Conservation (phyloP, 164 flowering plant genomes). For the Malania oleifera region DNA sequence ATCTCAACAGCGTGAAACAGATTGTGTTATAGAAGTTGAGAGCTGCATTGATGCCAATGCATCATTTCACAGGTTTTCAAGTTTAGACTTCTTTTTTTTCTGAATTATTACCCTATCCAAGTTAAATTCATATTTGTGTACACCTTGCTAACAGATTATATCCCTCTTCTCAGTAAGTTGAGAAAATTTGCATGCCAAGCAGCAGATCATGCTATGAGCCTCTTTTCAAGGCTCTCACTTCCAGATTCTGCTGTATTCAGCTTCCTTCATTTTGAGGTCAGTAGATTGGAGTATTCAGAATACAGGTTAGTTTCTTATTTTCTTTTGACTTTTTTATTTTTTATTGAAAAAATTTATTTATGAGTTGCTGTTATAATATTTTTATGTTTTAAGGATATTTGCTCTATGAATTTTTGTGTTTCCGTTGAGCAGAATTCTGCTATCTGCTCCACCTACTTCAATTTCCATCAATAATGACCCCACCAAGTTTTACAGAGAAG, state of each 20-base stretch:
- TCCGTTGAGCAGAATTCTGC: constrained; percentile 77
- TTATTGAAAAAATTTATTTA: no score
- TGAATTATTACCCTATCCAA: not conserved
- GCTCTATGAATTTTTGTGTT: no score
- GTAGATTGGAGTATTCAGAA: constrained; percentile 44
- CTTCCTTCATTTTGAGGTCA: constrained; percentile 29
- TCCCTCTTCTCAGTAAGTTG: constrained; percentile 38
- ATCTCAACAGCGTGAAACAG: constrained; percentile 42
- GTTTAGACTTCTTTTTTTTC: not conserved
- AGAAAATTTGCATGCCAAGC: constrained; percentile 53
- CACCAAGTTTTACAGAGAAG: constrained; percentile 51
- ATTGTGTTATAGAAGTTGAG: constrained; percentile 75
- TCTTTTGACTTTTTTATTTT: not conserved
- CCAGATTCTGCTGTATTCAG: constrained; percentile 24
- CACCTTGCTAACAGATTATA: not conserved
- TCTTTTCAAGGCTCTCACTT: constrained; percentile 36
- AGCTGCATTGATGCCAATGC: constrained; percentile 76
- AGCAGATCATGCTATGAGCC: constrained; percentile 52
- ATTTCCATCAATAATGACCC: constrained; percentile 19
- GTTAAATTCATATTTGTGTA: not conserved
- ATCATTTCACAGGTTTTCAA: constrained; percentile 65
- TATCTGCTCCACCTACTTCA: constrained; percentile 69
- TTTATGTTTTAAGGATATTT: no score
- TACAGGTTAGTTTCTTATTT: constrained; percentile 55
- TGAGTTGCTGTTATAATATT: no score